Conservation (phyloP, 805 yeast species). For the Candida khao-thaluensis region DNA sequence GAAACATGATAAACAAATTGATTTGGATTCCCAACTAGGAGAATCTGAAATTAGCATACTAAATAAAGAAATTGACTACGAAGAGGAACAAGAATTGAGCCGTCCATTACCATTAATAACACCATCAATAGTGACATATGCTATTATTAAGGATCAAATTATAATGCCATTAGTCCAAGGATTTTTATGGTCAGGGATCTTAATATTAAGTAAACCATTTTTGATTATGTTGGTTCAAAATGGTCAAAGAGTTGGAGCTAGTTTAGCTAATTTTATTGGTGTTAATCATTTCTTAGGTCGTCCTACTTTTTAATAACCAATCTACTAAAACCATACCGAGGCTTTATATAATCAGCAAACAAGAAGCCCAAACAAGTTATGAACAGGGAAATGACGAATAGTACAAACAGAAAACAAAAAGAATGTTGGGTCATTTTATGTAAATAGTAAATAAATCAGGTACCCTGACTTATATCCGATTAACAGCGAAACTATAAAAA, state of each 20-base stretch:
- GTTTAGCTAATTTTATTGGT: conserved; percentile 13
- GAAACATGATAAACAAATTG: conserved; percentile 9
- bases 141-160: conserved; percentile 50
- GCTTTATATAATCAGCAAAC: no score
- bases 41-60: conserved; percentile 20
- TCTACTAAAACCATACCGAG: no score
- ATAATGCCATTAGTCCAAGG: conserved; percentile 57
- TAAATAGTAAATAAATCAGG: no score
- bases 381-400: no score
- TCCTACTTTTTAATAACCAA: no score
- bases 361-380: no score
- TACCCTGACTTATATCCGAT: no score
- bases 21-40: no score
- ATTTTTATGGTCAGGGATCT: conserved; percentile 42
- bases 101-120: conserved; percentile 40
- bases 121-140: conserved; percentile 45
- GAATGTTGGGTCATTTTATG: no score
- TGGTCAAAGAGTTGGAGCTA: conserved; percentile 29
- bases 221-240: conserved; percentile 22
- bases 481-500: no score
- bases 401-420: no score
- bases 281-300: conserved; percentile 5
- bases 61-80: conserved; percentile 19
- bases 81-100: conserved; percentile 13
- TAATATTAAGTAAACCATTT: conserved; percentile 39